A percentile compares a stretch with the other conserved stretches of the same genome.
phyloP scores from a whole-genome alignment of 306 rosid species.

The Morella rubra region DNA sequence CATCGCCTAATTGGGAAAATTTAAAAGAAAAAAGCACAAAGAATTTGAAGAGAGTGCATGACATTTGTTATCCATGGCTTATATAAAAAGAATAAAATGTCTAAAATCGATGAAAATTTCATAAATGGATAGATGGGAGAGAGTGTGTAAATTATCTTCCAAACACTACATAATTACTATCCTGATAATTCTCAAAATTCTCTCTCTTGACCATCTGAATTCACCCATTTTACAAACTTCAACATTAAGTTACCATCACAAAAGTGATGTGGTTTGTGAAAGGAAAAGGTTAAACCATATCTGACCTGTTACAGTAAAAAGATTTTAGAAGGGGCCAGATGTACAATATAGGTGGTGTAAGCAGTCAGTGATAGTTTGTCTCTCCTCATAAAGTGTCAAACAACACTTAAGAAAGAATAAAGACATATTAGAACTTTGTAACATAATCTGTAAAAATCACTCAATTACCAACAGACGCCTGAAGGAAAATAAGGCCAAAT shows the following conservation, averaged over 20 bases:
- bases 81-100: not conserved
- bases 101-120: not conserved
- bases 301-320: conserved; percentile 3
- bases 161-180: not conserved
- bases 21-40: not conserved
- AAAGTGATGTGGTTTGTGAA: not conserved
- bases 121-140: not conserved
- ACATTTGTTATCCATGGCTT: not conserved
- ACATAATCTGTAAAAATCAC: not conserved
- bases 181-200: not conserved
- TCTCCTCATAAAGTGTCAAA: not conserved
- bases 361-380: not conserved
- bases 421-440: not conserved
- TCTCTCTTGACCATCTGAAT: not conserved
- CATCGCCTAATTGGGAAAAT: not conserved
- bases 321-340: conserved; percentile 7
- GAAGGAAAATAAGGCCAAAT: not conserved
- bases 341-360: not conserved
- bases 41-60: not conserved
- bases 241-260: not conserved
- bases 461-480: conserved; percentile 6
- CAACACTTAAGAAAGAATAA: not conserved
- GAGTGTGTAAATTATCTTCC: not conserved
- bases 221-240: not conserved
- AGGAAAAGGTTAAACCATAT: not conserved